Percentiles rank a stretch among this genome's conserved stretches.
Evolutionary conservation across 768 basidiomycete genomes (phyloP).

Genomic region (Clitopilus hobsonii): DNA sequence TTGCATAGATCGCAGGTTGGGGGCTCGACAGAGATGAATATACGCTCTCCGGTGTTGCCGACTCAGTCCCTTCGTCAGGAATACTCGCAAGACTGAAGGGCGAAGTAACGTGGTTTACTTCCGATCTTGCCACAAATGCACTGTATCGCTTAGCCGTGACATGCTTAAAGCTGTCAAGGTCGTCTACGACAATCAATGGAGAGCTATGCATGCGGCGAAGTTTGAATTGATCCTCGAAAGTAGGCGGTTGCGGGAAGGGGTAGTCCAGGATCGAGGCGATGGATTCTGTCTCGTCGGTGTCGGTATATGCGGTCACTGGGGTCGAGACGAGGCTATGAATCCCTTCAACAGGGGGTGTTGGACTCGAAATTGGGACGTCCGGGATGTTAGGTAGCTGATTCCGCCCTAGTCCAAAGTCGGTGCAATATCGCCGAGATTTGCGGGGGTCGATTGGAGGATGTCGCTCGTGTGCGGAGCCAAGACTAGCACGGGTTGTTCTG

Average conservation of each 20-base stretch:
- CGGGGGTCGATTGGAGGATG: slow-evolving; percentile 21
- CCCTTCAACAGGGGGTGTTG: slow-evolving; percentile 9
- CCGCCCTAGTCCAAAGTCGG: slow-evolving; percentile 23
- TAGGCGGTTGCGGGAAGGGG: slow-evolving; percentile 39
- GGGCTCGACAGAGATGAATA: too few species aligned
- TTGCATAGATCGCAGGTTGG: too few species aligned
- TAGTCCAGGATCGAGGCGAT: slow-evolving; percentile 33
- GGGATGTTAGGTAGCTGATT: slow-evolving; percentile 2
- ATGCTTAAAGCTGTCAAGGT: slow-evolving; percentile 18
- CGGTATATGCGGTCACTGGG: slow-evolving; percentile 21
- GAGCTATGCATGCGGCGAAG: slow-evolving; percentile 40
- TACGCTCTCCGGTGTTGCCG: too few species aligned
- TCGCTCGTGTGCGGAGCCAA: slow-evolving; percentile 4
- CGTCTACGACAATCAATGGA: slow-evolving; percentile 30
- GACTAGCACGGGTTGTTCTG: not conserved
- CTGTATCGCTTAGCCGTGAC: slow-evolving; percentile 18
- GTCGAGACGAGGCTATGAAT: slow-evolving; percentile 21
- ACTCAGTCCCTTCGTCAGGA: not conserved
- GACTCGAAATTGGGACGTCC: slow-evolving; percentile 5
- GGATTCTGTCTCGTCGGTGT: slow-evolving; percentile 21
- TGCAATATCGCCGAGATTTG: slow-evolving; percentile 24
- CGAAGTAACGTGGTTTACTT: not conserved
- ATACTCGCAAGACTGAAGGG: not conserved
- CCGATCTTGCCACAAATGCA: not conserved
- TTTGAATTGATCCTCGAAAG: slow-evolving; percentile 26